phyloP scores from a whole-genome alignment of 108 stramenopile genomes.

The Cyclostephanos invisitatus region DNA sequence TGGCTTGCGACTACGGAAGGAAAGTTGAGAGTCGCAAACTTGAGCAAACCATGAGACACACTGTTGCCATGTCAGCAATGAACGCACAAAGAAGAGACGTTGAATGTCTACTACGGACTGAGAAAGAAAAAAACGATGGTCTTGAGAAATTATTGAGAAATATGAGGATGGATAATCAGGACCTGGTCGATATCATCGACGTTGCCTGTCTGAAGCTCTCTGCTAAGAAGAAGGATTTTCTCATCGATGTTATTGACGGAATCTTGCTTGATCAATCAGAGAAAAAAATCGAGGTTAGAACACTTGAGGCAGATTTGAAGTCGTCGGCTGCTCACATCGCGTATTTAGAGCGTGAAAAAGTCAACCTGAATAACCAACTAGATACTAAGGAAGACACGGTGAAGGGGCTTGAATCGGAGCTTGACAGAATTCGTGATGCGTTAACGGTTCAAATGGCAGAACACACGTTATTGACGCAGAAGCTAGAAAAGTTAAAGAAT shows the following conservation, averaged over 20 bases:
- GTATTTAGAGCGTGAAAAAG: slow-evolving; percentile 21
- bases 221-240: slow-evolving; percentile 18
- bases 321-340: slow-evolving; percentile 13
- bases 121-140: slow-evolving; percentile 11
- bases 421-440: not conserved
- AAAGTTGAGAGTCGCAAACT: slow-evolving; percentile 25
- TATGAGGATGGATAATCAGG: slow-evolving; percentile 4
- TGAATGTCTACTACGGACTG: slow-evolving; percentile 24
- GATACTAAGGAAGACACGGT: slow-evolving; percentile 10
- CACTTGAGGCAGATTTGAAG: slow-evolving; percentile 23
- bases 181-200: slow-evolving; percentile 1
- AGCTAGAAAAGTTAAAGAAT: not conserved
- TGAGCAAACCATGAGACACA: slow-evolving; percentile 33
- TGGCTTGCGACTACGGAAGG: slow-evolving; percentile 11
- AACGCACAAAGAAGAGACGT: slow-evolving; percentile 13
- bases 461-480: not conserved
- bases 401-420: slow-evolving; percentile 3
- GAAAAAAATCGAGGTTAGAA: slow-evolving; percentile 16
- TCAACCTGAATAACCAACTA: slow-evolving; percentile 11
- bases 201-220: slow-evolving; percentile 27
- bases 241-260: slow-evolving; percentile 34
- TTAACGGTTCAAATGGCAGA: slow-evolving; percentile 6
- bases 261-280: slow-evolving; percentile 27
- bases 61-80: slow-evolving; percentile 22
- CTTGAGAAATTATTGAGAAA: slow-evolving; percentile 23